These are phyloP conservation scores for Cryptosporidium baileyi DNA, from an alignment of 169 alveolate genomes.

Conservation along the genomic window DNA sequence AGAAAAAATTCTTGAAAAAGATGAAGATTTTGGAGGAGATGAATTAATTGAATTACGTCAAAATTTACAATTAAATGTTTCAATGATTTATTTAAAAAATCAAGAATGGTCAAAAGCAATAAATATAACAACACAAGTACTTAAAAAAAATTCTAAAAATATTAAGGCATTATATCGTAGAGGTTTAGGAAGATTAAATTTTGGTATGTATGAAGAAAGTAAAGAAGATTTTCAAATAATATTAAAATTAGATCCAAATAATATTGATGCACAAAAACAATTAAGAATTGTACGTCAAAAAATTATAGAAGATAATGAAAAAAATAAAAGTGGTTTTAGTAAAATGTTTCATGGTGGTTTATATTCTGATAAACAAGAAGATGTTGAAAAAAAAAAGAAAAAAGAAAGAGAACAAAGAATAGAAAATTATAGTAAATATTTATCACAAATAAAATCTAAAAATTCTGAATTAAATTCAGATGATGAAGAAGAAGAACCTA, in stretches of 20 bases:
- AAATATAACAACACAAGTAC: slow-evolving; percentile 70
- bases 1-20: slow-evolving; percentile 31
- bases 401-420: slow-evolving; percentile 77
- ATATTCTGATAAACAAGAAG: slow-evolving; percentile 79
- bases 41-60: slow-evolving; percentile 50
- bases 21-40: background rate
- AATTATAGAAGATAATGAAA: slow-evolving; percentile 72
- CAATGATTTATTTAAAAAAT: slow-evolving; percentile 72
- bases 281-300: slow-evolving; percentile 68
- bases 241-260: slow-evolving; percentile 71
- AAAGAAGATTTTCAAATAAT: slow-evolving; percentile 68
- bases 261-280: slow-evolving; percentile 72
- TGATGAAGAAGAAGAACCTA: slow-evolving; percentile 70
- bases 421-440: slow-evolving; percentile 77
- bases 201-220: slow-evolving; percentile 73
- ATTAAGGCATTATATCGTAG: slow-evolving; percentile 73
- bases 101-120: slow-evolving; percentile 73
- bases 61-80: slow-evolving; percentile 69
- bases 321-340: slow-evolving; percentile 79
- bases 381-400: slow-evolving; percentile 73
- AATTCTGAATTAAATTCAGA: slow-evolving; percentile 67
- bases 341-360: slow-evolving; percentile 80
- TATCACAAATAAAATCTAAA: slow-evolving; percentile 71
- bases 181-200: slow-evolving; percentile 71
- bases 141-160: slow-evolving; percentile 72